These are phyloP conservation scores for Leptographium lundbergii DNA, from an alignment of 2,329 filamentous ascomycete genomes.

Conservation along the genomic window DNA sequence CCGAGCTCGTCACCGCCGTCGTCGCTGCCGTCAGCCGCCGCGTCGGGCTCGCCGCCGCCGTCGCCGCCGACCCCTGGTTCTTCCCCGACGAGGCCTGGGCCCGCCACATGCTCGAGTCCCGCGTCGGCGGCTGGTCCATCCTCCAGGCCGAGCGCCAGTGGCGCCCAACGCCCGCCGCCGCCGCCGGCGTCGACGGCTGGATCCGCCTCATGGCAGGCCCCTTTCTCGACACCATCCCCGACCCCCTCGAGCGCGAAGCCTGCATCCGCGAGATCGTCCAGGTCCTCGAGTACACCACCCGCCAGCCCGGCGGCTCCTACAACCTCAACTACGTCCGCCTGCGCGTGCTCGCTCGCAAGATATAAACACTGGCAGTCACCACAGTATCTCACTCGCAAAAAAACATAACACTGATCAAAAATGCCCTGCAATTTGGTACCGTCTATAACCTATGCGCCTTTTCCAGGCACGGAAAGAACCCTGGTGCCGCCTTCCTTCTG, in stretches of 20 bases:
- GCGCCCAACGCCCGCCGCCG: constrained; percentile 46
- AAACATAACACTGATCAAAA: background rate
- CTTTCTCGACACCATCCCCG: constrained; percentile 41
- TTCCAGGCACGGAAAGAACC: too few relatives aligned
- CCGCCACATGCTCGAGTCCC: constrained; percentile 25
- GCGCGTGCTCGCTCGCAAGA: constrained; percentile 11
- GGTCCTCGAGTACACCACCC: constrained; percentile 41
- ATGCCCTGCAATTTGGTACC: background rate
- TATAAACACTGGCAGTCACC: constrained; percentile 4
- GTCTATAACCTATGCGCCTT: too few relatives aligned
- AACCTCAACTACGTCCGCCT: constrained; percentile 39
- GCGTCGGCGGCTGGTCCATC: constrained; percentile 34
- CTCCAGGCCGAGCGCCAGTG: constrained; percentile 49
- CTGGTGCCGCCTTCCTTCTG: too few relatives aligned
- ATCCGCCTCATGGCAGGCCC: constrained; percentile 48
- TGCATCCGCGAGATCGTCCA: constrained; percentile 41
- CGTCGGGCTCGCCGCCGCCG: constrained; percentile 33
- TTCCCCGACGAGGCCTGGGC: constrained; percentile 55
- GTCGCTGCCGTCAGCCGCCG: constrained; percentile 39
- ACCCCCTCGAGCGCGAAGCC: constrained; percentile 32
- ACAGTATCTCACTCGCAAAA: too few relatives aligned
- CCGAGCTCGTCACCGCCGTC: constrained; percentile 47
- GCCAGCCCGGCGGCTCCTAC: constrained; percentile 42
- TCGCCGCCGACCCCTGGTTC: constrained; percentile 52
- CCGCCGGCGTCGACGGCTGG: constrained; percentile 53